Percentiles rank a stretch among this genome's conserved stretches.
These are phyloP conservation scores for Dichotomopilus funicola DNA, from an alignment of 2,329 filamentous ascomycete species.

Conservation along the genomic window DNA sequence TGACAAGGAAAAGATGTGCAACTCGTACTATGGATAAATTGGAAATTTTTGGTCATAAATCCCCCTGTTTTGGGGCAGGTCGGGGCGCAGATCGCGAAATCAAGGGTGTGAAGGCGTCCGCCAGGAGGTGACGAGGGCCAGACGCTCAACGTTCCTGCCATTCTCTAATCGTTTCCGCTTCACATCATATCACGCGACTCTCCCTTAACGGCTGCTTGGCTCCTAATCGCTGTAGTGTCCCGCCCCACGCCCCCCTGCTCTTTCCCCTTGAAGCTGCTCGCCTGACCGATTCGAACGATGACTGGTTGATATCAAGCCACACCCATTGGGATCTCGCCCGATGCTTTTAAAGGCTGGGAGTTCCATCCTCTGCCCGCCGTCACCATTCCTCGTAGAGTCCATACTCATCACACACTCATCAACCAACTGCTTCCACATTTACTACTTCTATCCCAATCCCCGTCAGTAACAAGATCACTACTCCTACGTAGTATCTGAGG, in stretches of 20 bases:
- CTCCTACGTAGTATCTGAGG: neutral
- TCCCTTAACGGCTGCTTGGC: conserved; percentile 14
- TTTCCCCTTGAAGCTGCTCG: conserved; percentile 24
- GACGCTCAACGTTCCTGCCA: conserved; percentile 5
- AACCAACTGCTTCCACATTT: conserved; percentile 4
- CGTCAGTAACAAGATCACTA: neutral
- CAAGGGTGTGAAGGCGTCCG: neutral
- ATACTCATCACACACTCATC: conserved; percentile 10
- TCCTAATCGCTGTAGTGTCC: conserved; percentile 11
- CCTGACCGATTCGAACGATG: conserved; percentile 21
- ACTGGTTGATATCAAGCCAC: conserved; percentile 15
- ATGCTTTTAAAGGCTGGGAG: conserved; percentile 19
- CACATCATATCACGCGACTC: conserved; percentile 24
- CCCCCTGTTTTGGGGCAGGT: neutral
- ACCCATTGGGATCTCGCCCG: conserved; percentile 7
- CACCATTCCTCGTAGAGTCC: conserved; percentile 8
- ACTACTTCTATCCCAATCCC: conserved; percentile 8
- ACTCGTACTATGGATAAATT: conserved; percentile 19
- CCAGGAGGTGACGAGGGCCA: conserved; percentile 12
- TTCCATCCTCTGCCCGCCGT: conserved; percentile 15
- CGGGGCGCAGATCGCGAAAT: conserved; percentile 10
- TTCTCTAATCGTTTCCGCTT: conserved; percentile 13
- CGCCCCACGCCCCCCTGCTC: conserved; percentile 16
- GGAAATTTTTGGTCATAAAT: neutral
- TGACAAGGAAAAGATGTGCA: conserved; percentile 8